phyloP scores from a whole-genome alignment of 441 rosid genomes.

The Erodium trifolium region DNA sequence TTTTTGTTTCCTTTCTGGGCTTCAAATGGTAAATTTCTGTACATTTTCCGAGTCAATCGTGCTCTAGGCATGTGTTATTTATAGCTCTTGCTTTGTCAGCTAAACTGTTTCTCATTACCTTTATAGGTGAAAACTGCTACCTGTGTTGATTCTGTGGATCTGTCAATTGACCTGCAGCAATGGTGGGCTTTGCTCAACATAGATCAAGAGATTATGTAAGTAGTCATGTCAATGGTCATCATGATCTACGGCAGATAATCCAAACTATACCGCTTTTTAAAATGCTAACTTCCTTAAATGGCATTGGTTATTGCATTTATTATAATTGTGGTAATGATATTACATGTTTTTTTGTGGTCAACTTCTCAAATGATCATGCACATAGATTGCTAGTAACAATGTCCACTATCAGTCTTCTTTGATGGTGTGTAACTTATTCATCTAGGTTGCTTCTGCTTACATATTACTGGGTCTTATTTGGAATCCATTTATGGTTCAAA shows the following conservation, averaged over 20 bases:
- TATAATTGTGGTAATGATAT: background rate
- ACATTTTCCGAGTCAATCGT: background rate
- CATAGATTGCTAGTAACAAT: constrained; percentile 5
- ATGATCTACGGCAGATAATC: background rate
- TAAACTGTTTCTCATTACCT: background rate
- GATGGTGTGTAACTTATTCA: background rate
- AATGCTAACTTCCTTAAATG: background rate
- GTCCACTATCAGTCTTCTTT: constrained; percentile 2
- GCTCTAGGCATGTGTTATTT: background rate
- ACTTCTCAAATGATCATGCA: constrained; percentile 2
- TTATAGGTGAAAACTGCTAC: background rate
- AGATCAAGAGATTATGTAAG: constrained; percentile 2
- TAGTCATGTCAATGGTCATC: background rate
- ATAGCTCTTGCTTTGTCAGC: background rate
- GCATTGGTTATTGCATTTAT: background rate
- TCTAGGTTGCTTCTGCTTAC: background rate
- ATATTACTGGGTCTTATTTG: background rate
- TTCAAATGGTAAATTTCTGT: constrained; percentile 3
- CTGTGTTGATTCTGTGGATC: background rate
- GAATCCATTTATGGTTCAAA: background rate
- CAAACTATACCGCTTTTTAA: background rate
- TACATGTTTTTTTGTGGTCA: background rate
- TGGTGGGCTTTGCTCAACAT: constrained; percentile 7
- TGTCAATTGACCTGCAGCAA: constrained; percentile 2
- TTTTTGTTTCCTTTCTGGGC: background rate